These are phyloP conservation scores for Phytophthora boehmeriae DNA, from an alignment of 352 stramenopile genomes.

Conservation along the genomic window DNA sequence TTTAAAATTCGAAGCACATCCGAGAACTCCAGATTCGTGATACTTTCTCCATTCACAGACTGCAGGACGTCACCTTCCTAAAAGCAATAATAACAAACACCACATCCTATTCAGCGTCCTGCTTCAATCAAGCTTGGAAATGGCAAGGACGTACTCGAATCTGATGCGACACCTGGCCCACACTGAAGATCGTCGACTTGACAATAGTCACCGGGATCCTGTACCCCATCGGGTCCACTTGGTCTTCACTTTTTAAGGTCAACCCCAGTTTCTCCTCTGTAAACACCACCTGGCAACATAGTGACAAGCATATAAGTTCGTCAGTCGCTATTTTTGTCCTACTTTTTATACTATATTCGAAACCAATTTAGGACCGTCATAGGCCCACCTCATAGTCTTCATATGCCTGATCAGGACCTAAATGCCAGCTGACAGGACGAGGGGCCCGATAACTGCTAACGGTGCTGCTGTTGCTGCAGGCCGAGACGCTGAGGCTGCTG, in stretches of 20 bases:
- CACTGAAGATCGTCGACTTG: slow-evolving; percentile 54
- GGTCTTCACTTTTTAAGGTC: slow-evolving; percentile 52
- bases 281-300: slow-evolving; percentile 47
- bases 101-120: no score
- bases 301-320: not conserved
- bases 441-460: slow-evolving; percentile 30
- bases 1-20: slow-evolving; percentile 77
- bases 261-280: slow-evolving; percentile 63
- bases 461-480: slow-evolving; percentile 36
- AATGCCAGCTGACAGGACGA: slow-evolving; percentile 20
- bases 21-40: slow-evolving; percentile 63
- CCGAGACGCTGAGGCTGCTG: slow-evolving; percentile 44
- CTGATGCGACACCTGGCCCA: slow-evolving; percentile 56
- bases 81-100: slow-evolving; percentile 1
- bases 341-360: not conserved
- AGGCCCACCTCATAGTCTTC: slow-evolving; percentile 41
- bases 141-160: slow-evolving; percentile 45
- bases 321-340: not conserved
- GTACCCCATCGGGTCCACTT: slow-evolving; percentile 24
- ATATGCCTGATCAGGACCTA: slow-evolving; percentile 31
- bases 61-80: slow-evolving; percentile 77
- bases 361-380: no score
- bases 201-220: slow-evolving; percentile 49
- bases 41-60: slow-evolving; percentile 73
- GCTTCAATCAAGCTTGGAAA: not conserved